phyloP scores from a whole-genome alignment of 2,329 filamentous ascomycete genomes.

The Dendrostoma leiphaemia region DNA sequence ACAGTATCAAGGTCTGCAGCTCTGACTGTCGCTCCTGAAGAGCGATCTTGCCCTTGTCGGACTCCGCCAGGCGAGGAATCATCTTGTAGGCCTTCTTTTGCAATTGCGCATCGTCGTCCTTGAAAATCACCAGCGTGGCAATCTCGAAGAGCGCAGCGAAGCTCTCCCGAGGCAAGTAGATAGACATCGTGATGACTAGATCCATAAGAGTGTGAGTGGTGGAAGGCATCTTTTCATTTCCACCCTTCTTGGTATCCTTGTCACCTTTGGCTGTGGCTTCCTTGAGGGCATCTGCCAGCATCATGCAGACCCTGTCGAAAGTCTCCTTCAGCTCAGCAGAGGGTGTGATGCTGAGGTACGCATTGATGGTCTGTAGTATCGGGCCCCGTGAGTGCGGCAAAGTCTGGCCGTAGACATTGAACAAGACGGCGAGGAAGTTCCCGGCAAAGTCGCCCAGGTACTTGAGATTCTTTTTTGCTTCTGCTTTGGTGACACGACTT shows the following conservation, averaged over 20 bases:
- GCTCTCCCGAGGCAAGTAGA: constrained; percentile 85
- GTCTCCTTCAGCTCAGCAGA: constrained; percentile 78
- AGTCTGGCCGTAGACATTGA: constrained; percentile 98
- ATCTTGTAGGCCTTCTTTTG: constrained; percentile 99
- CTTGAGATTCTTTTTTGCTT: constrained; percentile 76
- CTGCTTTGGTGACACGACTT: constrained; percentile 71
- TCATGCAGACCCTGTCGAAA: constrained; percentile 80
- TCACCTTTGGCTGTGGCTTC: constrained; percentile 50
- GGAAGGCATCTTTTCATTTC: constrained; percentile 76
- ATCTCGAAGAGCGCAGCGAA: constrained; percentile 85
- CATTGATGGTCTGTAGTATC: constrained; percentile 91
- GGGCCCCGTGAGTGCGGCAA: constrained; percentile 87
- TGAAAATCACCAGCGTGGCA: constrained; percentile 77
- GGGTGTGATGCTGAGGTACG: constrained; percentile 86
- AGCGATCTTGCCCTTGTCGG: constrained; percentile 72
- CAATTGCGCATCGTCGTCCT: constrained; percentile 80
- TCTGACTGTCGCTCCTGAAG: constrained; percentile 73
- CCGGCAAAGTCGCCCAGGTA: constrained; percentile 77
- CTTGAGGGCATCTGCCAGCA: constrained; percentile 72
- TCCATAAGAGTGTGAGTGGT: constrained; percentile 96
- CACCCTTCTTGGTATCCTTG: constrained; percentile 62
- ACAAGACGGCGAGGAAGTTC: constrained; percentile 93
- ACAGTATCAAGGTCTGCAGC: constrained; percentile 77
- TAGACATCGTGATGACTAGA: constrained; percentile 90
- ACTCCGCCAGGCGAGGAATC: constrained; percentile 84